phyloP scores from a whole-genome alignment of 208 protist genomes.

The Leishmania major region DNA sequence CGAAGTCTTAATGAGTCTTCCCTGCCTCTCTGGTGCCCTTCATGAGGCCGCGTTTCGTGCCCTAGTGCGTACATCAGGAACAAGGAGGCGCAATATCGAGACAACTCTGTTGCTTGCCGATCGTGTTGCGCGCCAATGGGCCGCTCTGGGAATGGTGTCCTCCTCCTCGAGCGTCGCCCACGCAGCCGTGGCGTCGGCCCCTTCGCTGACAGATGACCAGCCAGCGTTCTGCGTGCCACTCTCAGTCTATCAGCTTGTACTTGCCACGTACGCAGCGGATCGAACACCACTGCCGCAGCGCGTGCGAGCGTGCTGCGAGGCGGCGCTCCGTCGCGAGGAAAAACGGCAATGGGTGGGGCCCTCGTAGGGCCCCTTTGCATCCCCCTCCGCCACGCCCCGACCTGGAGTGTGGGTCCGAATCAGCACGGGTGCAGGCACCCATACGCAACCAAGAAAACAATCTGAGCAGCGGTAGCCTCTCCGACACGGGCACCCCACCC shows the following conservation, averaged over 20 bases:
- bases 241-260: conserved; percentile 1
- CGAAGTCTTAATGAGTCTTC: neutral
- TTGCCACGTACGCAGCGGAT: conserved; percentile 1
- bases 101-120: conserved; percentile 4
- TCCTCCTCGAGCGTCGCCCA: neutral
- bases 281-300: neutral
- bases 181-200: neutral
- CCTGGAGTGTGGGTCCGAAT: neutral
- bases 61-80: neutral
- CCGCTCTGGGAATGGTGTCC: neutral
- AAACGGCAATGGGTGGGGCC: neutral
- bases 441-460: neutral
- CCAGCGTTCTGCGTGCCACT: neutral
- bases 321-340: neutral
- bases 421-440: neutral
- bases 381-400: neutral
- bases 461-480: neutral
- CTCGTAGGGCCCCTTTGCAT: neutral
- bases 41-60: conserved; percentile 4
- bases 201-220: neutral
- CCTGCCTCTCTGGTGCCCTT: neutral
- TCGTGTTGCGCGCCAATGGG: neutral
- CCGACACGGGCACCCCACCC: neutral
- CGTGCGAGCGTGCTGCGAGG: conserved; percentile 5
- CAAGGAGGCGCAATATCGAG: neutral